Conservation (phyloP, 352 stramenopile genomes). For the Pythium myriotylum region DNA sequence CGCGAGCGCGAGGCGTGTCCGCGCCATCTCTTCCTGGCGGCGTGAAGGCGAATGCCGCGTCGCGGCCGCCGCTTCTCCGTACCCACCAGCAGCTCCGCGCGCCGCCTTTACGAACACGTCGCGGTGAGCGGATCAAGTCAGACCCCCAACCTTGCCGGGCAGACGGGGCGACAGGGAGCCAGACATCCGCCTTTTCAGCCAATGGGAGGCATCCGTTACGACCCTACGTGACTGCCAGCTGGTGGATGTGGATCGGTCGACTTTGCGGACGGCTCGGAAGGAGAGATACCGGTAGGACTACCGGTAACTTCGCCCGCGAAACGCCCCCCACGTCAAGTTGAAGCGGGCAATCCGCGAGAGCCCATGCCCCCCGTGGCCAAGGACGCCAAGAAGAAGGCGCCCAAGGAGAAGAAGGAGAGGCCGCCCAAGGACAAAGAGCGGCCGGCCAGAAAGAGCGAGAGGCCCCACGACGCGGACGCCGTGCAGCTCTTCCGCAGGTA, state of each 20-base stretch:
- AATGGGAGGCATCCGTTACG: slow-evolving; percentile 1
- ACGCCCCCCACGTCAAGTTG: slow-evolving; percentile 12
- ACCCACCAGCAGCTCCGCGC: background rate
- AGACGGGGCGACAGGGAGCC: slow-evolving; percentile 3
- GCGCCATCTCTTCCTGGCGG: background rate
- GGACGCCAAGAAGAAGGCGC: slow-evolving; percentile 26
- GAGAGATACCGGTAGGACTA: background rate
- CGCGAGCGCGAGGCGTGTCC: background rate
- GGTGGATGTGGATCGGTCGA: background rate
- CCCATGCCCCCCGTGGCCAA: background rate
- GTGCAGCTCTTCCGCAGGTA: slow-evolving; percentile 85
- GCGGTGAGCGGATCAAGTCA: slow-evolving; percentile 25
- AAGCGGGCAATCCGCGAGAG: slow-evolving; percentile 6
- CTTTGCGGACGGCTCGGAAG: background rate
- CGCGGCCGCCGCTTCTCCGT: background rate
- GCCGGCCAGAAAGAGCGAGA: slow-evolving; percentile 35
- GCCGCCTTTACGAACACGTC: slow-evolving; percentile 19
- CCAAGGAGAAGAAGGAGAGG: slow-evolving; percentile 24
- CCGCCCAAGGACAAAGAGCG: slow-evolving; percentile 35
- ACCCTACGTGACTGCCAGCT: slow-evolving; percentile 9
- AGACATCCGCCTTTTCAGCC: slow-evolving; percentile 6
- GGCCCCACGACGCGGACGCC: slow-evolving; percentile 53
- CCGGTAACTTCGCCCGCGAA: background rate
- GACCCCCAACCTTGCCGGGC: background rate
- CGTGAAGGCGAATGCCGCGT: background rate